Conservation (phyloP, 2,329 filamentous ascomycete genomes). For the Xylariaceae sp. region DNA sequence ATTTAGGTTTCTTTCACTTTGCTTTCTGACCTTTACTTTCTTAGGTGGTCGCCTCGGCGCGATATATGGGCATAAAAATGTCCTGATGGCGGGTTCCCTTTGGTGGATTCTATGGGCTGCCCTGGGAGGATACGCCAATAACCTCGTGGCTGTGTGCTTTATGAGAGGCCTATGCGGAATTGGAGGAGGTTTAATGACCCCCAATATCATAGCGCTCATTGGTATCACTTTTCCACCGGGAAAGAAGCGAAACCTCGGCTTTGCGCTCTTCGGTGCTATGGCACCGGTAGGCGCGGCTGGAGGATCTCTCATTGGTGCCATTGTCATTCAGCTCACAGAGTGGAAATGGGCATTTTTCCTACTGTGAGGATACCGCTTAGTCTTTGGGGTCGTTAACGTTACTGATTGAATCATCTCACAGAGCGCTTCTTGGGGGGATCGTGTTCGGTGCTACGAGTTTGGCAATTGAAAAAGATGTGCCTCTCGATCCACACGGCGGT, state of each 20-base stretch:
- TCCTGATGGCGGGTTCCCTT: constrained; percentile 52
- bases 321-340: constrained; percentile 49
- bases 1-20: too few species aligned
- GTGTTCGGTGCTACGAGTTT: not conserved
- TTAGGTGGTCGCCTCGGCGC: constrained; percentile 38
- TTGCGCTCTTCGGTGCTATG: constrained; percentile 54
- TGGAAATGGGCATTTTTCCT: constrained; percentile 1
- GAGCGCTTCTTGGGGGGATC: not conserved
- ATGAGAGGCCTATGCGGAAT: constrained; percentile 55
- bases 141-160: not conserved
- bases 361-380: too few species aligned
- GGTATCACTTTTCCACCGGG: constrained; percentile 56
- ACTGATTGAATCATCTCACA: not conserved
- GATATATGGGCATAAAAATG: constrained; percentile 58
- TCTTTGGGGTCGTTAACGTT: too few species aligned
- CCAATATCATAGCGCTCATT: constrained; percentile 59
- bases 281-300: constrained; percentile 33
- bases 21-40: too few species aligned
- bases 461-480: constrained; percentile 25
- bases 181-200: constrained; percentile 58
- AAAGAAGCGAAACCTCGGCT: constrained; percentile 50
- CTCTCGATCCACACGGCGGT: constrained; percentile 46
- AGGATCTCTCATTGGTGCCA: constrained; percentile 51
- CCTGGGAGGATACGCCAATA: constrained; percentile 34
- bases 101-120: constrained; percentile 53